Percentiles rank a stretch among this genome's conserved stretches.
Conservation (phyloP, 2,329 filamentous ascomycete species). For the Hypoxylon sp. region DNA sequence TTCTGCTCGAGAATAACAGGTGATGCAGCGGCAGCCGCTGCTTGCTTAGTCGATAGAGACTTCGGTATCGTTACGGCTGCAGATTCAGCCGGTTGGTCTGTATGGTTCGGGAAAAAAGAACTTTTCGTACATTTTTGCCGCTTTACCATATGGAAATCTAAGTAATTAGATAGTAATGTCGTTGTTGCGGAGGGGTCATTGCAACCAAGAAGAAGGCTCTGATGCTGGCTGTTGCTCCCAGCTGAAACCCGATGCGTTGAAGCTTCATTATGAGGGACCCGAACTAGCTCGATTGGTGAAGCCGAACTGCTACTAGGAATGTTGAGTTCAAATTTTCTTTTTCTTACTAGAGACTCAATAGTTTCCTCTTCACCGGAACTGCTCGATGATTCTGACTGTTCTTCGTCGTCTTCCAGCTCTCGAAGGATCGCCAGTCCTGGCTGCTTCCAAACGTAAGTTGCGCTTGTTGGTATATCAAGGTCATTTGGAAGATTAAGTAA, state of each 20-base stretch:
- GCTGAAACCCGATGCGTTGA: background rate
- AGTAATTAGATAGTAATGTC: conserved; percentile 42
- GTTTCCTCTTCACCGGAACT: background rate
- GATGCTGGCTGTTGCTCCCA: background rate
- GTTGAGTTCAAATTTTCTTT: conserved; percentile 37
- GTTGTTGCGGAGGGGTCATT: conserved; percentile 39
- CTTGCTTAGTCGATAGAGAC: background rate
- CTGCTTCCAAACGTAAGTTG: conserved; percentile 43
- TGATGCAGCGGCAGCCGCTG: too few species aligned
- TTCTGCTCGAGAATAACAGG: background rate
- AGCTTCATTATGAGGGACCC: conserved; percentile 1
- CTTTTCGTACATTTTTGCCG: conserved; percentile 41
- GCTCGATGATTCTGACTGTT: conserved; percentile 16
- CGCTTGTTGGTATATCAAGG: conserved; percentile 36
- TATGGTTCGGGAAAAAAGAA: conserved; percentile 37
- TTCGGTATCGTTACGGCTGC: too few species aligned
- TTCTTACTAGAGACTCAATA: conserved; percentile 38
- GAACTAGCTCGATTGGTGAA: conserved; percentile 29
- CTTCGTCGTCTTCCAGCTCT: conserved; percentile 38
- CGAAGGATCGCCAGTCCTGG: conserved; percentile 44
- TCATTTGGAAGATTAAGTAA: conserved; percentile 15
- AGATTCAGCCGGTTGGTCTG: too few species aligned
- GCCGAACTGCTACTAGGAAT: conserved; percentile 12
- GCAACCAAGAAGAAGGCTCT: conserved; percentile 34
- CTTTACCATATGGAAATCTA: conserved; percentile 42